A percentile compares a stretch with the other conserved stretches of the same genome.
Evolutionary conservation across 441 rosid species (phyloP).

Genomic region (Pelargonium cotyledonis): DNA sequence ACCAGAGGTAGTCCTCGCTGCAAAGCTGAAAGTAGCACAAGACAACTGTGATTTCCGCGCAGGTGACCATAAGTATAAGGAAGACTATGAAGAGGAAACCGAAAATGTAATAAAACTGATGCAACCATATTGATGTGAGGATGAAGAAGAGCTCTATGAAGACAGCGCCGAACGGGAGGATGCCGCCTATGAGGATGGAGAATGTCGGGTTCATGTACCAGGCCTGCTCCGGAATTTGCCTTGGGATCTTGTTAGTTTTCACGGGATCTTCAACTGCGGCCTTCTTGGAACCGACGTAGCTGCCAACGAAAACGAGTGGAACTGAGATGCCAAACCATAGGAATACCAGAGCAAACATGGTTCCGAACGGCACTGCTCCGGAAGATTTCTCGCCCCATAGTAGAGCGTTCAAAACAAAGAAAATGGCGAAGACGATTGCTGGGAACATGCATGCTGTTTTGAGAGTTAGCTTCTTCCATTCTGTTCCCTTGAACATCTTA

Average conservation of each 20-base stretch:
- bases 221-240: constrained; percentile 72
- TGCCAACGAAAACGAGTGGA: constrained; percentile 73
- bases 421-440: constrained; percentile 46
- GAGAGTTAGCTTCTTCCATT: constrained; percentile 79
- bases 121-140: constrained; percentile 85
- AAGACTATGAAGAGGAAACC: constrained; percentile 90
- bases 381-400: constrained; percentile 95
- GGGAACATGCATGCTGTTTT: constrained; percentile 81
- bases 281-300: constrained; percentile 68
- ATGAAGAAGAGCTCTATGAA: constrained; percentile 88
- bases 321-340: constrained; percentile 97
- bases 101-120: constrained; percentile 90
- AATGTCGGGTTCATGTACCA: constrained; percentile 87
- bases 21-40: constrained; percentile 94
- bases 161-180: constrained; percentile 87
- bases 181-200: constrained; percentile 84
- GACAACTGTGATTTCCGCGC: constrained; percentile 86
- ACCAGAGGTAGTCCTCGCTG: constrained; percentile 90
- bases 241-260: constrained; percentile 79
- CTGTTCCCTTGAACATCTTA: constrained; percentile 72
- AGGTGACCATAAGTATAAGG: constrained; percentile 64
- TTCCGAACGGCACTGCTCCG: constrained; percentile 88
- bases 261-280: constrained; percentile 68
- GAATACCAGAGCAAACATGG: constrained; percentile 73
- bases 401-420: constrained; percentile 77